Percentiles rank a stretch among this genome's conserved stretches.
Evolutionary conservation across 805 yeast species (phyloP).

Genomic region (Phaffomyces opuntiae): DNA sequence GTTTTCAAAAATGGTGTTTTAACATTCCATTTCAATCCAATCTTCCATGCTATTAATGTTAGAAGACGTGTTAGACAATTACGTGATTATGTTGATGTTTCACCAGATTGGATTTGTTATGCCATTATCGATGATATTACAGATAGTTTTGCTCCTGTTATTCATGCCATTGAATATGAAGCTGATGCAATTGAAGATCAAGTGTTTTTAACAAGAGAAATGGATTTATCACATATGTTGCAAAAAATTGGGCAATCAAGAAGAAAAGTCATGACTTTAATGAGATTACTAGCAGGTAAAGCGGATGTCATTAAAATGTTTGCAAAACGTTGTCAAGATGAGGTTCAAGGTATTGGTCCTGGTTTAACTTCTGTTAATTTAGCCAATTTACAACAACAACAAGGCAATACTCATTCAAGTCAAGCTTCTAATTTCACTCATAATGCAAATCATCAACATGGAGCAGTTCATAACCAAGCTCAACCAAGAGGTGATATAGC

Average conservation of each 20-base stretch:
- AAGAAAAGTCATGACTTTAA: constrained; percentile 84
- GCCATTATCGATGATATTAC: constrained; percentile 80
- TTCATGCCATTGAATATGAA: constrained; percentile 69
- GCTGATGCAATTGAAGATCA: constrained; percentile 77
- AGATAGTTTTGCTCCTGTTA: constrained; percentile 78
- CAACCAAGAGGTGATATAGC: constrained; percentile 90
- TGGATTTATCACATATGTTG: constrained; percentile 72
- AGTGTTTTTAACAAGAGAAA: constrained; percentile 71
- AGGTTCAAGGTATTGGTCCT: constrained; percentile 31
- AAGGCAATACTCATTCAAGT: background rate
- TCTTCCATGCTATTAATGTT: constrained; percentile 89
- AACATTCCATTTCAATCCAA: constrained; percentile 89
- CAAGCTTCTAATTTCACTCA: background rate
- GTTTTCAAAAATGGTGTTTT: constrained; percentile 88
- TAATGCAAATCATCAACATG: background rate
- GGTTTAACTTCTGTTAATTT: constrained; percentile 29
- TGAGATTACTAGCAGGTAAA: constrained; percentile 85
- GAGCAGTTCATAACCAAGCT: constrained; percentile 19
- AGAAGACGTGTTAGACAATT: constrained; percentile 77
- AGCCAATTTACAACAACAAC: constrained; percentile 10
- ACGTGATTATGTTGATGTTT: constrained; percentile 69
- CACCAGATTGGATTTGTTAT: constrained; percentile 78
- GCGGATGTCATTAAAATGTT: constrained; percentile 96
- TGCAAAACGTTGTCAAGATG: constrained; percentile 89
- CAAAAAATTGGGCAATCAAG: constrained; percentile 83